Conservation (phyloP, 805 yeast species). For the Metschnikowia sp. region DNA sequence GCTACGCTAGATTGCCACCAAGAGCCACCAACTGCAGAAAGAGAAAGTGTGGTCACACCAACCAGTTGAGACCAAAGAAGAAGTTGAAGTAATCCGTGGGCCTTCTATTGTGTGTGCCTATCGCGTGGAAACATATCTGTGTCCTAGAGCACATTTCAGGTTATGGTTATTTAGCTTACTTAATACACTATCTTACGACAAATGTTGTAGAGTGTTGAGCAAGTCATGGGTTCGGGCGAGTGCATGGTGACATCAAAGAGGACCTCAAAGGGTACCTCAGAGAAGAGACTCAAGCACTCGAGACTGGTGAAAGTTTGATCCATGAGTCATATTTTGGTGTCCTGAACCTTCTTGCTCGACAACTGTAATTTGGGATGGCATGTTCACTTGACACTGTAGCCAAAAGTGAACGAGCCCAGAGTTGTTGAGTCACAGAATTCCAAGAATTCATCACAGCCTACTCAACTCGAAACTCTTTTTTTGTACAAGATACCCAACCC, state of each 20-base stretch:
- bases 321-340: too few species aligned
- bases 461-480: too few species aligned
- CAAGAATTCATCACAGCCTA: too few species aligned
- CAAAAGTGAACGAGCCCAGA: too few species aligned
- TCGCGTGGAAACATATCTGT: conserved; percentile 7
- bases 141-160: conserved; percentile 6
- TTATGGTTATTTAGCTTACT: conserved; percentile 17
- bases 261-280: neutral
- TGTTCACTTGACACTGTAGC: too few species aligned
- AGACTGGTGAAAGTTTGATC: too few species aligned
- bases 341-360: too few species aligned
- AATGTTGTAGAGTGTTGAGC: conserved; percentile 12
- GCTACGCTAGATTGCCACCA: conserved; percentile 99
- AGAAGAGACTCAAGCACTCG: neutral
- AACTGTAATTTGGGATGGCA: too few species aligned
- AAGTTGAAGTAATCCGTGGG: conserved; percentile 79
- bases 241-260: neutral
- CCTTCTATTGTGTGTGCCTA: conserved; percentile 13
- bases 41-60: conserved; percentile 99
- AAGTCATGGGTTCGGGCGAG: neutral
- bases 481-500: too few species aligned
- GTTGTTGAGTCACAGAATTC: too few species aligned
- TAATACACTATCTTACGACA: conserved; percentile 17
- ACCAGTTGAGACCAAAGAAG: conserved; percentile 99
- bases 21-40: conserved; percentile 99